These are phyloP conservation scores for Panicum virgatum DNA, from an alignment of 202 grass and related monocot genomes.

Conservation along the genomic window DNA sequence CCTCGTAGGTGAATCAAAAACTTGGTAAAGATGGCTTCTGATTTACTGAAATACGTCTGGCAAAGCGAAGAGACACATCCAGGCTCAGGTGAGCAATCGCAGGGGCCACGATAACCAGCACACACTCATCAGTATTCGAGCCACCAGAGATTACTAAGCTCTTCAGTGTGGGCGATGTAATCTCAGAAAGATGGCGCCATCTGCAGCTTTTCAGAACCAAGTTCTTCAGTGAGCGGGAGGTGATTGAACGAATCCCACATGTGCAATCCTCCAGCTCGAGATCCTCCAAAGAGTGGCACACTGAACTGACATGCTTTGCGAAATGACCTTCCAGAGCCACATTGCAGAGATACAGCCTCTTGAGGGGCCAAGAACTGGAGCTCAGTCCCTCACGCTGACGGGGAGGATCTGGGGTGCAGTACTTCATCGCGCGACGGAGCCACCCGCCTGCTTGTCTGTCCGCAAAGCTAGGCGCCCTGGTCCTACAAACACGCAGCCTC, in stretches of 20 bases:
- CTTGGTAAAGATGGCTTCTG: not conserved
- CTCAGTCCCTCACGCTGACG: not conserved
- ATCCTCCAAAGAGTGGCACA: not conserved
- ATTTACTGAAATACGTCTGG: not conserved
- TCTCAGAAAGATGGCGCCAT: not conserved
- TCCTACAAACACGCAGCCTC: not conserved
- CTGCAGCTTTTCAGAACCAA: conserved; percentile 3
- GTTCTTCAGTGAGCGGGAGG: not conserved
- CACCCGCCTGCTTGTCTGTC: not conserved
- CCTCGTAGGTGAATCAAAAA: not conserved
- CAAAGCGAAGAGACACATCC: not conserved
- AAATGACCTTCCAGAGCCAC: not conserved
- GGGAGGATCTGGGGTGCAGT: not conserved
- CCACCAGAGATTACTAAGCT: not conserved
- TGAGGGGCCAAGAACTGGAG: not conserved
- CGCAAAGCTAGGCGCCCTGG: not conserved
- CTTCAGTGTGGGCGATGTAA: not conserved
- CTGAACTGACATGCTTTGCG: not conserved
- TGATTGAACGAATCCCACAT: not conserved
- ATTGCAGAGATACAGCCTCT: not conserved
- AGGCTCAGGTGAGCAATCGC: not conserved
- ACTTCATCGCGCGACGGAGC: not conserved
- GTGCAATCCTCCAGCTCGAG: not conserved
- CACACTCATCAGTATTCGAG: not conserved
- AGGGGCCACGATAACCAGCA: not conserved